A percentile compares a stretch with the other conserved stretches of the same genome.
Conservation (phyloP, 2,329 filamentous ascomycete species). For the Apiospora arundinis region DNA sequence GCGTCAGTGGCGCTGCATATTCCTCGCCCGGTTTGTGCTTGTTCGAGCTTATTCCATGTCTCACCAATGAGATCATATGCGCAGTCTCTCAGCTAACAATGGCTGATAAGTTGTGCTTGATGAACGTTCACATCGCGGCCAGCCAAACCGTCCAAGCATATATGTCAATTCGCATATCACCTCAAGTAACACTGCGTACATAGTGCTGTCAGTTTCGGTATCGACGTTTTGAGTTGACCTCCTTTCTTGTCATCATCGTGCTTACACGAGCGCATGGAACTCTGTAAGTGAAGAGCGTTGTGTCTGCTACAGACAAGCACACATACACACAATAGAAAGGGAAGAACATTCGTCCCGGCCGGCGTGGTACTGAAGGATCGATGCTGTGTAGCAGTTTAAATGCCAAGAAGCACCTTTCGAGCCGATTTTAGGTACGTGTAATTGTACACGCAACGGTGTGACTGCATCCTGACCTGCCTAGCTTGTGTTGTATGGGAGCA, state of each 20-base stretch:
- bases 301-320: background rate
- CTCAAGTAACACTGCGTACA: background rate
- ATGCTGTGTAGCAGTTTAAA: background rate
- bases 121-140: background rate
- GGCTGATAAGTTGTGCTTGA: background rate
- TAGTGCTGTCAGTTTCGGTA: too few species aligned
- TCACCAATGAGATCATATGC: constrained; percentile 12
- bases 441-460: background rate
- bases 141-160: background rate
- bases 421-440: background rate
- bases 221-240: background rate
- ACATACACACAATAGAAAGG: background rate
- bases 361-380: background rate
- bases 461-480: background rate
- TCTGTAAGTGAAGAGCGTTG: background rate
- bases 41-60: background rate
- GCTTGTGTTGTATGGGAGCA: too few species aligned
- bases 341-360: background rate
- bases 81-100: background rate
- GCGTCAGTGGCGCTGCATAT: background rate
- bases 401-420: background rate
- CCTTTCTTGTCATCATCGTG: background rate
- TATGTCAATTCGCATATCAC: background rate
- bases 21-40: constrained; percentile 3
- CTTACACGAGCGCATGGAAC: too few species aligned